Conservation (phyloP, 2,329 filamentous ascomycete species). For the Nigrospora sphaerica region DNA sequence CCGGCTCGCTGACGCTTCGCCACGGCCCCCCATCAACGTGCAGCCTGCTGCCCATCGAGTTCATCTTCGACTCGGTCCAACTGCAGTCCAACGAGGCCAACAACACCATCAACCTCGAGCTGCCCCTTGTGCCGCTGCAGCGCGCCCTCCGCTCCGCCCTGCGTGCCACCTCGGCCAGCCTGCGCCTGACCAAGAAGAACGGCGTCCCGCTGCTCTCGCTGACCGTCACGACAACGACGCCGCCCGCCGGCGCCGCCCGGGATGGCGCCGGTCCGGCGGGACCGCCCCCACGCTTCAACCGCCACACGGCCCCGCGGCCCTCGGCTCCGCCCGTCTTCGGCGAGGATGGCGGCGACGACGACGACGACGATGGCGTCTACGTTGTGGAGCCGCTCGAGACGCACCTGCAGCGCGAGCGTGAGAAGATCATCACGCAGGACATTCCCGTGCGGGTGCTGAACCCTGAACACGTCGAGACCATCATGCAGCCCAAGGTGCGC, state of each 20-base stretch:
- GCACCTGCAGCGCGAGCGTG: constrained; percentile 61
- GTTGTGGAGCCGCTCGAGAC: constrained; percentile 46
- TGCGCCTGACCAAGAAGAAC: constrained; percentile 90
- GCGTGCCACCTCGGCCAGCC: constrained; percentile 71
- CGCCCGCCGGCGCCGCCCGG: constrained; percentile 37
- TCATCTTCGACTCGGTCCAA: constrained; percentile 80
- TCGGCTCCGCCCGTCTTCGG: constrained; percentile 14
- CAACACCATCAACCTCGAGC: constrained; percentile 94
- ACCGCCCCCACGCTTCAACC: constrained; percentile 28
- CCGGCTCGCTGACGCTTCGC: constrained; percentile 12
- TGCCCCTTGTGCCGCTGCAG: constrained; percentile 80
- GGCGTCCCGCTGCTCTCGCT: constrained; percentile 79
- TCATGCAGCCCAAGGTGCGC: constrained; percentile 84
- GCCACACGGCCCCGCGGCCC: constrained; percentile 39
- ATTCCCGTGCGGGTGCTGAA: constrained; percentile 90
- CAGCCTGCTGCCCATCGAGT: constrained; percentile 60
- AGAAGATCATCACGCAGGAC: constrained; percentile 91
- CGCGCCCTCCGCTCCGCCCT: constrained; percentile 86
- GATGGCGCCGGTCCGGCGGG: constrained; percentile 9
- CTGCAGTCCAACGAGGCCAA: constrained; percentile 75
- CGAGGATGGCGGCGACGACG: constrained; percentile 32
- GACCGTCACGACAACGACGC: constrained; percentile 76
- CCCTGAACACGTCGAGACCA: constrained; percentile 76
- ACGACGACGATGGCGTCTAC: constrained; percentile 38
- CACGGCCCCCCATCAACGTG: background rate